These are phyloP conservation scores for Monosporascus cannonballus DNA, from an alignment of 2,329 filamentous ascomycete genomes.

Conservation along the genomic window DNA sequence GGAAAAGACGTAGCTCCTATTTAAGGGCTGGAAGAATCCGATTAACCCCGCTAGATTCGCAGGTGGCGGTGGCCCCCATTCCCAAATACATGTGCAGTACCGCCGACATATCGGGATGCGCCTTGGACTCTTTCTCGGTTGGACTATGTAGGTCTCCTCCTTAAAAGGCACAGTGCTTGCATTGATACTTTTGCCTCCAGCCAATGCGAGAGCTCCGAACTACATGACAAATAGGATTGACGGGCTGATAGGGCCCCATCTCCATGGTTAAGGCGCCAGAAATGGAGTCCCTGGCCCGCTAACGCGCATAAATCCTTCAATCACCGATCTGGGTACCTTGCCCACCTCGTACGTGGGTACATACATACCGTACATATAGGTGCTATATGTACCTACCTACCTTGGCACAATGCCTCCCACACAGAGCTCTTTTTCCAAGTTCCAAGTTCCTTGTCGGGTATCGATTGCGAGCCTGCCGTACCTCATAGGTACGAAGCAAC, in stretches of 20 bases:
- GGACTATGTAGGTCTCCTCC: too few relatives aligned
- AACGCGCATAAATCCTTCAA: background rate
- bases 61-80: background rate
- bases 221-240: background rate
- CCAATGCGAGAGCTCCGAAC: slow-evolving; percentile 14
- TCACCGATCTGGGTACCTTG: background rate
- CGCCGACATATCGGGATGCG: too few relatives aligned
- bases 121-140: too few relatives aligned
- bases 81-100: too few relatives aligned
- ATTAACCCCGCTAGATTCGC: background rate
- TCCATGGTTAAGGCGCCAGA: background rate
- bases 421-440: too few relatives aligned
- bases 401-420: too few relatives aligned
- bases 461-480: too few relatives aligned
- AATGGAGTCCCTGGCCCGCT: background rate
- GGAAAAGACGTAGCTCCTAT: background rate
- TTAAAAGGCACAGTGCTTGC: too few relatives aligned
- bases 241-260: background rate
- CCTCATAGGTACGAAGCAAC: too few relatives aligned
- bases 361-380: background rate
- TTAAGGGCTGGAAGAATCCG: background rate
- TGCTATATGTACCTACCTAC: too few relatives aligned
- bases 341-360: too few relatives aligned
- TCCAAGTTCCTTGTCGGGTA: too few relatives aligned
- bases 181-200: background rate